Base-by-base conservation (phyloP, 179 eudicot genomes). In the Carnegiea gigantea region DNA sequence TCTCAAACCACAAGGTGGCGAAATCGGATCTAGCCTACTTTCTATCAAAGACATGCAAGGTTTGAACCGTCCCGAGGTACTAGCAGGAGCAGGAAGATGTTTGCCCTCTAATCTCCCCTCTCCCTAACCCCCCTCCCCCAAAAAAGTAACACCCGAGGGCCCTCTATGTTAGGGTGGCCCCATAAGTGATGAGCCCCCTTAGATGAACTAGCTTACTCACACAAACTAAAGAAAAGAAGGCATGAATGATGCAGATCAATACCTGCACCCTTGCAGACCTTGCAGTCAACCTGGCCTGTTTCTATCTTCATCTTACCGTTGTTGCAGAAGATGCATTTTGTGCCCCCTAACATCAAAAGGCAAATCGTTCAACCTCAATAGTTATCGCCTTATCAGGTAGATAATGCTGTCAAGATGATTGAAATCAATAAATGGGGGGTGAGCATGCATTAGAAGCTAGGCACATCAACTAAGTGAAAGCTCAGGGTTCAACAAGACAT, bases 221-320 rank as follows among this genome's bases (percentile, higher is more conserved):
- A 23, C 21, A 57, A 48, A 15, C 62, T 57, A 9, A 57, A 14
- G 60, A 6, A 51, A 51, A 11, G 11, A 23, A 62, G 68, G 62
- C 64, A 60, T 20, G n/a, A 54, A 73, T 24, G 28, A 51, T 4
- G 13, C 8, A 14, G 53, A 80, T 71, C 20, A 46, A 21, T 94
- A 96, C 99, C 98, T 92, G 99, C 95, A 68, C 99, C 98, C 88
- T 94, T 94, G 97, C 99, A 96, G 81, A 96, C 98, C 85, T 90
- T 92, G 89, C 98, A 96, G 73, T 96, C 97, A 75, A 93, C 91
- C 87, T 86, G 85, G 59, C 98, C 97, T 26, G 92, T 86, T 82
- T 96, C 97, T 73, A 84, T 70, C 91, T 92, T 96, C 99, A 96
- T 96, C 91, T 94, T 96, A 53, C 98, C 99, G 78, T 92, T 89